phyloP scores from a whole-genome alignment of 306 rosid species.

The Nissolia schottii region DNA sequence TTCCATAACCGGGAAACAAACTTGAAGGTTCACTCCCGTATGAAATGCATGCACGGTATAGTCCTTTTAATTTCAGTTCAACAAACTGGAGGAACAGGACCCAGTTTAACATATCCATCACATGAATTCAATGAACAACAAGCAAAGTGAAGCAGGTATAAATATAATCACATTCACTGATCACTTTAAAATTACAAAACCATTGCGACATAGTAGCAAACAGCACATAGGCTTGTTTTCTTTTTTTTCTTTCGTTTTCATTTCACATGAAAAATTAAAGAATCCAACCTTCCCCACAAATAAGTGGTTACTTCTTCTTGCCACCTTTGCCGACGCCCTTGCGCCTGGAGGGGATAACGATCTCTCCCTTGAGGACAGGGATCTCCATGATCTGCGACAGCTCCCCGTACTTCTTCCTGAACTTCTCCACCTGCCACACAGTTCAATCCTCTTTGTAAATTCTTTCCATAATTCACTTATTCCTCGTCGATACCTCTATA shows the following conservation, averaged over 20 bases:
- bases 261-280: background rate
- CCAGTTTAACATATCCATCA: background rate
- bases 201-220: constrained; percentile 14
- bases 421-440: constrained; percentile 98
- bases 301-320: constrained; percentile 59
- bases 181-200: background rate
- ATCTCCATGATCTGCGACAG: constrained; percentile 61
- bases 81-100: background rate
- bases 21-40: too few relatives aligned
- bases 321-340: constrained; percentile 56
- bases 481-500: too few relatives aligned
- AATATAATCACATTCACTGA: background rate
- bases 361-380: constrained; percentile 85
- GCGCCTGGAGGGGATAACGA: constrained; percentile 61
- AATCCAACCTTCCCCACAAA: background rate
- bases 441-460: too few relatives aligned
- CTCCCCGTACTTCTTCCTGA: constrained; percentile 81
- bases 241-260: too few relatives aligned
- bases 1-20: too few relatives aligned
- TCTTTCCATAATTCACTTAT: too few relatives aligned
- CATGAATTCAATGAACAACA: background rate
- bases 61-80: background rate
- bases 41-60: too few relatives aligned
- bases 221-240: background rate
- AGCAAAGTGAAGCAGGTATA: background rate